Evolutionary conservation across 2,329 filamentous ascomycete genomes (phyloP).

Genomic region (Pyrenophora tritici-repentis): DNA sequence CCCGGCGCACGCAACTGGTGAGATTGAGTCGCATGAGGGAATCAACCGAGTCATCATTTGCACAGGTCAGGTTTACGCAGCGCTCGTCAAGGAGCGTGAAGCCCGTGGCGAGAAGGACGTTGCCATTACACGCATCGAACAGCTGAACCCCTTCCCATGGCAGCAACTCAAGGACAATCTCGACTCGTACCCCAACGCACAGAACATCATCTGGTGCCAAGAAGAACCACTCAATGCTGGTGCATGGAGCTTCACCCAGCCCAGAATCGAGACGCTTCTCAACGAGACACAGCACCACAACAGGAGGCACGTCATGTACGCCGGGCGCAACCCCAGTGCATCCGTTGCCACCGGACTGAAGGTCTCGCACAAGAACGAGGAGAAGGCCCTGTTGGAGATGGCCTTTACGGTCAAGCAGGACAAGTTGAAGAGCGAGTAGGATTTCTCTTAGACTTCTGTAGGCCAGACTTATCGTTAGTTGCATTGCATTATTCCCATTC

Average conservation of each 20-base stretch:
- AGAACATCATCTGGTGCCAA: constrained; percentile 96
- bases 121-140: constrained; percentile 93
- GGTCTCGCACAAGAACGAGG: constrained; percentile 85
- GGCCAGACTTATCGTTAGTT: constrained; percentile 8
- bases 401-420: constrained; percentile 68
- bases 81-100: constrained; percentile 87
- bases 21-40: constrained; percentile 78
- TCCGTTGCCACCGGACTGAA: constrained; percentile 94
- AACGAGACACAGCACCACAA: constrained; percentile 93
- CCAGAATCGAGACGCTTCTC: constrained; percentile 92
- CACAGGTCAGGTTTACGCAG: constrained; percentile 90
- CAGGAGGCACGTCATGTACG: constrained; percentile 95
- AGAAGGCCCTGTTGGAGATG: constrained; percentile 76
- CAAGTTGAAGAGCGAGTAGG: constrained; percentile 67
- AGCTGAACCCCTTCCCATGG: constrained; percentile 99
- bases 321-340: constrained; percentile 89
- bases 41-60: constrained; percentile 95
- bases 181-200: constrained; percentile 94
- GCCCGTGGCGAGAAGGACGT: constrained; percentile 86
- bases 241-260: constrained; percentile 96
- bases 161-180: constrained; percentile 95
- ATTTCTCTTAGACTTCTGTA: neutral
- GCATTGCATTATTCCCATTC: constrained; percentile 25
- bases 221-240: constrained; percentile 98
- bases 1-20: constrained; percentile 75